Conservation (phyloP, 345 rosid species). For the Boechera divaricarpa region DNA sequence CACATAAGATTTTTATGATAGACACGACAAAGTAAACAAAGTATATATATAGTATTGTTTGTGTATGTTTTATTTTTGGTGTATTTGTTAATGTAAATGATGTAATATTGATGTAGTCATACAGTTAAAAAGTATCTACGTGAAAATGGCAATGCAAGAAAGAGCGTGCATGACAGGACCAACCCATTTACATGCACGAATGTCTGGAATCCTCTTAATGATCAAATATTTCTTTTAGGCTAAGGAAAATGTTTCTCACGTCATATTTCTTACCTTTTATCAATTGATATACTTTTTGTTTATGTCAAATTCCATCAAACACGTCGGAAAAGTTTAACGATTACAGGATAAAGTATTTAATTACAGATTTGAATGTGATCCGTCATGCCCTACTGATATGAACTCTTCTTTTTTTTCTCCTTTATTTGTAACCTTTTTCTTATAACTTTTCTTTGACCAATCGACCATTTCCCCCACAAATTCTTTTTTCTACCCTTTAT, state of each 20-base stretch:
- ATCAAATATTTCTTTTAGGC: constrained; percentile 41
- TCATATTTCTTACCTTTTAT: constrained; percentile 7
- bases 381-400: constrained; percentile 20
- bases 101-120: neutral
- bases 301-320: constrained; percentile 18
- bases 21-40: neutral
- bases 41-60: neutral
- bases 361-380: constrained; percentile 25
- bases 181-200: constrained; percentile 25
- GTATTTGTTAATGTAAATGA: neutral
- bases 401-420: neutral
- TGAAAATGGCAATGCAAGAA: constrained; percentile 2
- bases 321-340: constrained; percentile 33
- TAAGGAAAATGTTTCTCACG: constrained; percentile 36
- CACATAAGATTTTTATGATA: neutral
- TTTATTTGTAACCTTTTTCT: neutral
- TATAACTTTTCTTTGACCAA: constrained; percentile 35
- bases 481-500: neutral
- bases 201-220: constrained; percentile 25
- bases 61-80: neutral
- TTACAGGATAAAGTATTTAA: constrained; percentile 18
- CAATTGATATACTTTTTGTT: neutral
- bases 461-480: constrained; percentile 3
- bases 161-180: constrained; percentile 7
- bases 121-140: neutral